These are phyloP conservation scores for Fusarium vanettenii DNA, from an alignment of 2,329 filamentous ascomycete genomes.

Conservation along the genomic window DNA sequence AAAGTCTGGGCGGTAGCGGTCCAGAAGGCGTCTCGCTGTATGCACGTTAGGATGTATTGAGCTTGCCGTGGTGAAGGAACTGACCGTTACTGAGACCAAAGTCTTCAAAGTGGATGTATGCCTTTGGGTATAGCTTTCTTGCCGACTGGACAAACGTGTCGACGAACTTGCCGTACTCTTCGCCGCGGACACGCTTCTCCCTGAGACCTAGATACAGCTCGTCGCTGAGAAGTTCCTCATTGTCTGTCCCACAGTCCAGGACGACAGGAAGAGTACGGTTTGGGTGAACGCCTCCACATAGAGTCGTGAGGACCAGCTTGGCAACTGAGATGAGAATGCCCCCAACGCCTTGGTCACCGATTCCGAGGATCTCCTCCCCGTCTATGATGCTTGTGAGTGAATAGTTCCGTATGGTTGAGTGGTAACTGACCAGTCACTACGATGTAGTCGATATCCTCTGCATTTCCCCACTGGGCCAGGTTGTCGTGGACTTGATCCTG, in stretches of 20 bases:
- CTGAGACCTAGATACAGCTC: conserved; percentile 82
- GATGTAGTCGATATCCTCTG: conserved; percentile 87
- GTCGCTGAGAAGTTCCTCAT: conserved; percentile 78
- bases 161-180: conserved; percentile 81
- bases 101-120: conserved; percentile 91
- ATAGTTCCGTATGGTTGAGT: accelerated
- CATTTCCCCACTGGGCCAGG: conserved; percentile 73
- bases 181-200: conserved; percentile 73
- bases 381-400: conserved; percentile 47
- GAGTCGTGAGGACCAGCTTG: conserved; percentile 83
- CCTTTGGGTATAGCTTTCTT: conserved; percentile 77
- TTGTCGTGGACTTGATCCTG: conserved; percentile 73
- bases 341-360: conserved; percentile 89
- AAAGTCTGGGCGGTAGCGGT: conserved; percentile 78
- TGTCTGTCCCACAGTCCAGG: conserved; percentile 88
- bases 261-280: conserved; percentile 83
- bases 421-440: conserved; percentile 77
- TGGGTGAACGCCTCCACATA: conserved; percentile 89
- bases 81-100: conserved; percentile 80
- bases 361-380: conserved; percentile 82
- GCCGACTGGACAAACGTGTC: conserved; percentile 78
- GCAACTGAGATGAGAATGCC: conserved; percentile 87
- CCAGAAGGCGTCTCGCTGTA: conserved; percentile 76
- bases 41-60: neutral
- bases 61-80: neutral